Base-by-base conservation (phyloP, 345 rosid genomes). In the Litchi chinensis region DNA sequence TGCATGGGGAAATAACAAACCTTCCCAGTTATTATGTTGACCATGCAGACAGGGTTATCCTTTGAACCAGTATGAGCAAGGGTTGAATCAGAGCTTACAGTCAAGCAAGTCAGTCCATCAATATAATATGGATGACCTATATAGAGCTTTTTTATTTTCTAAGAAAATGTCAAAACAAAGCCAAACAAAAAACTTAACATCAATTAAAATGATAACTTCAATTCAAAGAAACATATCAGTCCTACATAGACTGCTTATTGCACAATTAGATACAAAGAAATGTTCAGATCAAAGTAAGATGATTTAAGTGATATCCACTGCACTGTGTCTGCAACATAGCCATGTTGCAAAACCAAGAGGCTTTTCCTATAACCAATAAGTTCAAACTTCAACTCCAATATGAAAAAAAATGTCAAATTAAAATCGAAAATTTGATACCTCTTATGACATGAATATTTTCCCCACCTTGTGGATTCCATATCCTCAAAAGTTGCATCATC, bases 41-140 rank as follows among this genome's bases (percentile, higher is more conserved):
- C 98, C 82, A 96, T 79, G 82, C 91, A 90, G 75, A 91, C 86
- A 26, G 94, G 93, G 76, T 90, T 80, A 79, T 96, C 99, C 81
- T 81, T 84, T 8, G 97, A 90, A 80, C 99, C 98, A 84, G 94
- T 88, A 78, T 94, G 82, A 77, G 86, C 98, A 64, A 92, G 93
- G 80, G 77, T 87, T 50, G 99, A 94, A 82, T 87, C 97, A 10
- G 92, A 85, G 79, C 91, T 92, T 80, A 96, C 72, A 60, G 92
- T 87, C 89, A 96, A 81, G 79, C 99, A 87, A 37, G 92, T 93
- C 73, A 96, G 57, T 74, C 95, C 95, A 82, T 87, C 91, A 8
- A 93, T 87, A 81, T 93, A 97, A 85, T 91, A 91, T 24, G 93
- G 92, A 90, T 95, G 94, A 82, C 97, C 99, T 93, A 73, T 10